Conservation (phyloP, 805 yeast species). For the Kodamaea kaohsiungensis region DNA sequence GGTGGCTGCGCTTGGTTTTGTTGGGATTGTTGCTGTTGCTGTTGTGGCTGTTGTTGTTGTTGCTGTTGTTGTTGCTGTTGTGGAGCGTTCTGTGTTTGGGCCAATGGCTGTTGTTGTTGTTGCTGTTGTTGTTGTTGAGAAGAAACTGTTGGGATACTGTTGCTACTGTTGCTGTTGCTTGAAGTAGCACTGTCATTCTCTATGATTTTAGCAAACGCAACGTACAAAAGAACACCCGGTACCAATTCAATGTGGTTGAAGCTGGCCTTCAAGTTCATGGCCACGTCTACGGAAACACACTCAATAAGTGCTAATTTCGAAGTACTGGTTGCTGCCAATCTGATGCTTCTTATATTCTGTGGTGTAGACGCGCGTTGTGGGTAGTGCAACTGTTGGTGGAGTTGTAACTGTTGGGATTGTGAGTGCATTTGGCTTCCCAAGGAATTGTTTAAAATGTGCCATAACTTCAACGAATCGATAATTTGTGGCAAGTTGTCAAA, state of each 20-base stretch:
- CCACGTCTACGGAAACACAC: slow-evolving; percentile 68
- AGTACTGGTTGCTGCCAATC: slow-evolving; percentile 20
- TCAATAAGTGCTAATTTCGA: slow-evolving; percentile 55
- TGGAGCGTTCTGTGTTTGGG: background rate
- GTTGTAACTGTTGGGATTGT: background rate
- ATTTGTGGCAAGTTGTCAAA: slow-evolving; percentile 81
- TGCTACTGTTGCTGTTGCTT: background rate
- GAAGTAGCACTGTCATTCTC: slow-evolving; percentile 18
- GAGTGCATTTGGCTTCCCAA: slow-evolving; percentile 34
- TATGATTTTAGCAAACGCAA: slow-evolving; percentile 79
- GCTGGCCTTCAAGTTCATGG: slow-evolving; percentile 75
- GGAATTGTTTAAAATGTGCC: slow-evolving; percentile 33
- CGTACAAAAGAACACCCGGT: slow-evolving; percentile 73
- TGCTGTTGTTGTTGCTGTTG: background rate
- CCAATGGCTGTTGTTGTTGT: slow-evolving; percentile 2
- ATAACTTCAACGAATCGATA: slow-evolving; percentile 48
- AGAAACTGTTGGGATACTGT: background rate
- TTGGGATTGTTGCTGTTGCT: background rate
- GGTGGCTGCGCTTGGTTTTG: background rate
- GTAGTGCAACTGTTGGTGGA: background rate
- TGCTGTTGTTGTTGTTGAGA: slow-evolving; percentile 1
- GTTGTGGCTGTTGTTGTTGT: too few relatives aligned
- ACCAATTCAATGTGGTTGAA: slow-evolving; percentile 81
- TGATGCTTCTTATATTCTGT: slow-evolving; percentile 57
- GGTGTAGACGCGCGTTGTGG: slow-evolving; percentile 1